phyloP scores from a whole-genome alignment of 768 basidiomycete genomes.

The Phanerochaete sordida region DNA sequence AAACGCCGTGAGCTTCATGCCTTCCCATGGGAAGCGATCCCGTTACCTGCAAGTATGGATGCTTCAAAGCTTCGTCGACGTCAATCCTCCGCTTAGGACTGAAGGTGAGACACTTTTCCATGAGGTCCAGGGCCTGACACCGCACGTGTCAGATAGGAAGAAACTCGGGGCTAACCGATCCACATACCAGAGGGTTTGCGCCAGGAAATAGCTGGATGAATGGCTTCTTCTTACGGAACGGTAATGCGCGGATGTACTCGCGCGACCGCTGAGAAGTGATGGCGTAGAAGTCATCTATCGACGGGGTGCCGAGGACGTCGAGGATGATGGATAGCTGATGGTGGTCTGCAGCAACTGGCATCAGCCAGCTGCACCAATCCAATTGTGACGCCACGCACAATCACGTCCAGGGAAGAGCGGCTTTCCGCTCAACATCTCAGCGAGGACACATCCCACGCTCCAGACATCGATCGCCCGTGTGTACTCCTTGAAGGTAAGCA shows the following conservation, averaged over 20 bases:
- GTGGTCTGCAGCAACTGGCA: constrained; percentile 51
- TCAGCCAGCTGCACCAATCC: neutral
- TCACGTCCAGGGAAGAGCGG: constrained; percentile 95
- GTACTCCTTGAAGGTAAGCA: constrained; percentile 97
- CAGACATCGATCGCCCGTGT: constrained; percentile 85
- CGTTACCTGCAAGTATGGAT: constrained; percentile 80
- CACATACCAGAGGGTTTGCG: constrained; percentile 58
- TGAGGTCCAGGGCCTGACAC: constrained; percentile 64
- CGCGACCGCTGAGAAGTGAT: constrained; percentile 78
- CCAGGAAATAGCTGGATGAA: constrained; percentile 70
- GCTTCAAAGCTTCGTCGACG: constrained; percentile 81
- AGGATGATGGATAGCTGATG: constrained; percentile 92
- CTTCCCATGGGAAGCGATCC: neutral
- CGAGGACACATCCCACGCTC: constrained; percentile 84
- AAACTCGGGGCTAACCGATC: neutral
- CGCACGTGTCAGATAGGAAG: neutral
- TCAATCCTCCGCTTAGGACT: constrained; percentile 86
- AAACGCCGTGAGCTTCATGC: neutral
- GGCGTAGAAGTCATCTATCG: constrained; percentile 92
- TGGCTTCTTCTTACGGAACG: constrained; percentile 77
- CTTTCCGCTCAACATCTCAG: constrained; percentile 90
- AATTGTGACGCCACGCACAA: constrained; percentile 45
- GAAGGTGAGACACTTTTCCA: constrained; percentile 81
- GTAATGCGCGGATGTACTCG: constrained; percentile 86
- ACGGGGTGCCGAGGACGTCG: constrained; percentile 88